A percentile compares a stretch with the other conserved stretches of the same genome.
Evolutionary conservation across 2,329 filamentous ascomycete species (phyloP).

Genomic region (Pochonia chlamydosporia): DNA sequence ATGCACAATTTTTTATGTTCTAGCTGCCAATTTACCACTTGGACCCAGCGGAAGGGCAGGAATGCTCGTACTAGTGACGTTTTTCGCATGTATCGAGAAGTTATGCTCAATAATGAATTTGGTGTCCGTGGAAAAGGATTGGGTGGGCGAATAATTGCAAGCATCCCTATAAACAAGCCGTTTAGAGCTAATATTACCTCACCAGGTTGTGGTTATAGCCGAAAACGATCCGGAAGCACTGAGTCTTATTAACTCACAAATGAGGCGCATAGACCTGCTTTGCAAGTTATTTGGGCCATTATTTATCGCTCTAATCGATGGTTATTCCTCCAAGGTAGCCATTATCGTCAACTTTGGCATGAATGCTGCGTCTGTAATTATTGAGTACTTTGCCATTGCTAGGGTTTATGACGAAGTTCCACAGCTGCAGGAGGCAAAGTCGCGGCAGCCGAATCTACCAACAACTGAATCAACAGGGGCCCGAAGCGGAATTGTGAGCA

Average conservation of each 20-base stretch:
- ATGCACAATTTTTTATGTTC: no score
- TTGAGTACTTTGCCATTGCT: constrained; percentile 48
- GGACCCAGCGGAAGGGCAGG: not conserved
- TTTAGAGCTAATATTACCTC: not conserved
- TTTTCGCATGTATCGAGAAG: constrained; percentile 25
- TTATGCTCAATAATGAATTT: constrained; percentile 58
- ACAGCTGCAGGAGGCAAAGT: constrained; percentile 20
- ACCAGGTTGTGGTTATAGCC: constrained; percentile 17
- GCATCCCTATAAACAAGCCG: not conserved
- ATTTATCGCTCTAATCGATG: constrained; percentile 45
- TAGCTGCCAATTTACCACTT: not conserved
- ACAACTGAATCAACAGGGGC: not conserved
- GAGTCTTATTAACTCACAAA: constrained; percentile 44
- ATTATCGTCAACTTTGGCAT: constrained; percentile 43
- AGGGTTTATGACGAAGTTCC: constrained; percentile 23
- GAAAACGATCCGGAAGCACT: constrained; percentile 4
- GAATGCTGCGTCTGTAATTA: constrained; percentile 39
- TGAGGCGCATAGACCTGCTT: constrained; percentile 56
- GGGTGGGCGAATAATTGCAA: constrained; percentile 36
- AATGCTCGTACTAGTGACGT: not conserved
- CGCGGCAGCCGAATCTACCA: not conserved
- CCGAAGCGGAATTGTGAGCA: not conserved
- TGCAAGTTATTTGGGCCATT: constrained; percentile 55
- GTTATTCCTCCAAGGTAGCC: constrained; percentile 39
- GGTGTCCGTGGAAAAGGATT: constrained; percentile 66